Evolutionary conservation across 768 basidiomycete species (phyloP), one percentile per base, ranked within the genome.

Genomic region (Termitomyces sp.): DNA sequence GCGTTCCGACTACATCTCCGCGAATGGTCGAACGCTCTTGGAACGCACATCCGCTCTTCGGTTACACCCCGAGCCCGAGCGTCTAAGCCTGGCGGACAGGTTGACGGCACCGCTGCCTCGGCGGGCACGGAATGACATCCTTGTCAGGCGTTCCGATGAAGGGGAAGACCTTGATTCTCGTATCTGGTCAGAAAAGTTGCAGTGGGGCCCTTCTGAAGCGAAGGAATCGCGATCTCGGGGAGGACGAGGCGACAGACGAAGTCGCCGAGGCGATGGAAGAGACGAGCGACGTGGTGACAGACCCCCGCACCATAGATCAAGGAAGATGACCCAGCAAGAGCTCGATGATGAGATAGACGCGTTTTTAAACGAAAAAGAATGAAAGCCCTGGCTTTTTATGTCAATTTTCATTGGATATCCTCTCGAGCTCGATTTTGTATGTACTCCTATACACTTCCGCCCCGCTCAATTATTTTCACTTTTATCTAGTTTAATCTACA

Each of bases 261-360:
- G 61, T 52, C 63, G 55, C 20, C 55, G 59, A 61, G 63, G 65
- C 40, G 66, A 59, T 64, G 71, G 60, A 69, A 67, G 38, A 63
- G 65, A 60, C 57, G 68, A 67, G 65, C 70, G 64, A 64, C 63
- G 67, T 68, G 73, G 66, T 68, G 75, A 71, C 64, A 70, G 71
- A 33, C 65, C 70, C 59, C 72, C 76, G 42, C 75, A 81, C 48
- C 77, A 78, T 60, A 69, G 73, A 62, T 77, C 80, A 12, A 76
- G 79, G 24, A 79, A 71, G 60, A 86, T 85, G 72, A 90, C 84
- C 0, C 86, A 87, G 69, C 84, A 89, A 73, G 90, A 94, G 66
- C 77, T 94, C 40, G 92, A 94, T 64, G 90, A 88, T 53, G 92
- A 94, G 68, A 76, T 94, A 51, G 92, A 94, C 36, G 87, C 88